A percentile compares a stretch with the other conserved stretches of the same genome.
These are phyloP conservation scores for Pichia sp. DNA, from an alignment of 1,139 yeast genomes.

Conservation along the genomic window DNA sequence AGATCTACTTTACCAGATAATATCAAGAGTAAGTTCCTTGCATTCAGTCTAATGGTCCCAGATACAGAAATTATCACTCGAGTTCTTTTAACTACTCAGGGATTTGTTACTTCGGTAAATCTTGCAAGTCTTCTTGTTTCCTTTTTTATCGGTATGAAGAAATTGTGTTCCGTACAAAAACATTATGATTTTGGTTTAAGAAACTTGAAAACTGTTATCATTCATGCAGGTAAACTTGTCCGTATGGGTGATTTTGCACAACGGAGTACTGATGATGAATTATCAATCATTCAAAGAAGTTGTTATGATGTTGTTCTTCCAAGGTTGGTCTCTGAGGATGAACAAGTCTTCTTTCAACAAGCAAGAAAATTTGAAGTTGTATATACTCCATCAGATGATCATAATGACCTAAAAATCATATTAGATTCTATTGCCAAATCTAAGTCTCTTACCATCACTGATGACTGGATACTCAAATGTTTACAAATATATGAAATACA, in stretches of 20 bases:
- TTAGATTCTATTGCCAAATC: slow-evolving; percentile 25
- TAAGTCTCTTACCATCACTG: slow-evolving; percentile 31
- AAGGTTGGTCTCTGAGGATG: slow-evolving; percentile 56
- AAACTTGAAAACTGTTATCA: slow-evolving; percentile 66
- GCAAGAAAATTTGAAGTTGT: slow-evolving; percentile 27
- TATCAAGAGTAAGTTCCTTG: slow-evolving; percentile 72
- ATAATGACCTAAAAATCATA: slow-evolving; percentile 6
- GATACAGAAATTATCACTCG: slow-evolving; percentile 71
- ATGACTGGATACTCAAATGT: slow-evolving; percentile 54
- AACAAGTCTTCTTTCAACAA: slow-evolving; percentile 36
- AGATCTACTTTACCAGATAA: slow-evolving; percentile 85
- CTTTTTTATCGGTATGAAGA: slow-evolving; percentile 47
- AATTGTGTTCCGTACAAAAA: slow-evolving; percentile 46
- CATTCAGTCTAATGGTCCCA: slow-evolving; percentile 73
- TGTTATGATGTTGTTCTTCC: slow-evolving; percentile 64
- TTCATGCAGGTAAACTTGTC: slow-evolving; percentile 54
- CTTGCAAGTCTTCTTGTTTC: slow-evolving; percentile 55
- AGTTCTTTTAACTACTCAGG: slow-evolving; percentile 70
- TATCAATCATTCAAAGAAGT: slow-evolving; percentile 48
- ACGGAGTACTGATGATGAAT: slow-evolving; percentile 33
- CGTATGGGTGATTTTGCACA: slow-evolving; percentile 24
- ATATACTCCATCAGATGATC: neutral
- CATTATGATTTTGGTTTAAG: slow-evolving; percentile 94
- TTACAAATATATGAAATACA: slow-evolving; percentile 64
- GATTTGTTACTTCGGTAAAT: slow-evolving; percentile 50